A percentile compares a stretch with the other conserved stretches of the same genome.
phyloP scores from a whole-genome alignment of 768 basidiomycete species.

The Hypholoma fasciculare region DNA sequence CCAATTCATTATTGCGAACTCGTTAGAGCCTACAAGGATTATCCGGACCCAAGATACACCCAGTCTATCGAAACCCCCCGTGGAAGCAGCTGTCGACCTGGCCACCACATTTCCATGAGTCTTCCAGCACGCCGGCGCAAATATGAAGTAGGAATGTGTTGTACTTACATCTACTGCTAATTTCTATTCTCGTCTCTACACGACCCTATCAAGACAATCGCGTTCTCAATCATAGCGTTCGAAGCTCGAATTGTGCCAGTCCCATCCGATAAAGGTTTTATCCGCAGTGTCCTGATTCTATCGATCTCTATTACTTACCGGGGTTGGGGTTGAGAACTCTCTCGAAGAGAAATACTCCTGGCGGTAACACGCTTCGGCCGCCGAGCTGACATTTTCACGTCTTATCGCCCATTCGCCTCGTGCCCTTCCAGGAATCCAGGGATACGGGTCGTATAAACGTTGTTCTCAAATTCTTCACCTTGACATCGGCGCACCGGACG shows the following conservation, averaged over 20 bases:
- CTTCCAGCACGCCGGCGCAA: background rate
- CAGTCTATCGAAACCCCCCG: background rate
- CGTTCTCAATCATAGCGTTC: background rate
- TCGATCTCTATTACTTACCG: background rate
- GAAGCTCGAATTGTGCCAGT: background rate
- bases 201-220: background rate
- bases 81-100: conserved; percentile 1
- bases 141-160: background rate
- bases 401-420: conserved; percentile 3
- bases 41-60: conserved; percentile 30
- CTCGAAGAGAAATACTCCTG: background rate
- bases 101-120: background rate
- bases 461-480: background rate
- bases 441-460: background rate
- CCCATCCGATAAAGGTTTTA: background rate
- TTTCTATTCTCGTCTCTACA: background rate
- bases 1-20: conserved; percentile 42
- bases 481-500: background rate
- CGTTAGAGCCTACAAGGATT: conserved; percentile 43
- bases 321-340: background rate
- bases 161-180: background rate
- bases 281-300: conserved; percentile 1
- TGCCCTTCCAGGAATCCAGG: background rate
- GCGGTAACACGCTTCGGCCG: background rate
- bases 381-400: conserved; percentile 5